Base-by-base conservation (phyloP, 805 yeast species). In the Priceomyces castillae region DNA sequence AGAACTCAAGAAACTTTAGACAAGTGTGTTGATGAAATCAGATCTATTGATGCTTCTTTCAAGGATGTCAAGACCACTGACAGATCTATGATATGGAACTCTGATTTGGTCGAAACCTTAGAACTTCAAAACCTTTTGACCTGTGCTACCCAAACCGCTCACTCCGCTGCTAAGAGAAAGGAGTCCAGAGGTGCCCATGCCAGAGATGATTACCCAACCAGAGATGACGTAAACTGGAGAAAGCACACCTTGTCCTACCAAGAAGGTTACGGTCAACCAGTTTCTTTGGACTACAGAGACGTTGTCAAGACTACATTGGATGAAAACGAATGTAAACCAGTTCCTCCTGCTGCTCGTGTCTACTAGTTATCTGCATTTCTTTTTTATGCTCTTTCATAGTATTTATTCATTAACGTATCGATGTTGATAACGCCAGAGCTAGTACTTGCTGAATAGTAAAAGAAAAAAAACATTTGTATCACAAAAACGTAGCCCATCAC, bases 121-220 rank as follows among this genome's bases (percentile, higher is more conserved):
- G 99, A 92, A 72, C 78, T 92, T 65, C 97, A 90, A 71, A 92
- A 92, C 83, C 79, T 92, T 77, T 78, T 92, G 67, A 90, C 98
- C 40, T 89, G 97, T 77, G 98, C 98, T 49, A 82, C 84, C 51
- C 99, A 94, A 77, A 90, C 97, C 41, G 98, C 98, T 26, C 74
- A 73, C 53, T 80, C 95, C 50, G 99, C 99, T 41, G 90, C 94
- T 50, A 95, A 89, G 44, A 88, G 99, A 78, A 84, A 77, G 61
- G 99, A 92, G 75, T 90, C 97, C 30, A 88, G 99, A 77, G 99
- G 99, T 75, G 98, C 99, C 39, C 99, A 92, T 64, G 97, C 99
- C 46, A 86, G 98, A 77, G 99, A 92, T 71, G 99, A 92, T 69
- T 90, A 71, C 75, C 97, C 96, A 61, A 83, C 81, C 50, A 89